Evolutionary conservation across 2,329 filamentous ascomycete genomes (phyloP), one percentile per base, ranked within the genome.

Genomic region (Orbilia javanica): DNA sequence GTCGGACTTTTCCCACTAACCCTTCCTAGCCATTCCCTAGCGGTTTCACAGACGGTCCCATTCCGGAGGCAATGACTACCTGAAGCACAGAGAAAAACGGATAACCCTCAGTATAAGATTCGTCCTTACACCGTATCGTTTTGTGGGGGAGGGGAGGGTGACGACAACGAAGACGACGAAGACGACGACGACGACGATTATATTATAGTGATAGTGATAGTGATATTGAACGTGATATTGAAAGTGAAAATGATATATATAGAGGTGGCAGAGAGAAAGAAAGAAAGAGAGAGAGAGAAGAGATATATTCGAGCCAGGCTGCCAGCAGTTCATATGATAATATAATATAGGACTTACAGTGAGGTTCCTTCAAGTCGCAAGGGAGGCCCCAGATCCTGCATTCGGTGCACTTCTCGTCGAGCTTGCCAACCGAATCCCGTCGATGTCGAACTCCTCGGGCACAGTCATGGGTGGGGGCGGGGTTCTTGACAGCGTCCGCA

Each of bases 331-430:
- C n/a, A 44, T 44, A 44, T 44, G n/a, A 13, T 44, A 20, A 44
- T 44, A 44, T 44, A 44, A 44, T 44, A 20, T 44, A 39, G 55
- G 66, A 71, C 74, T 78, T 72, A 78, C 74, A 78, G 27, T 72
- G 74, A 46, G 74, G 67, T 46, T 72, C 65, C 46, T 78, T 78
- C 63, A 72, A 53, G 34, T 78, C 74, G 46, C 74, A 78, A 55
- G 60, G 50, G 34, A 67, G 62, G 46, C 74, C 74, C 62, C 62
- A 68, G 22, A 67, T 50, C 44, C 74, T 67, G 60, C 74, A 78
- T 42, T 72, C 62, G 36, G 53, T 67, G 25, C 74, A 78, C 46
- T 78, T 78, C 22, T 78, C 74, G 36, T 78, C 74, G 31, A 78
- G 55, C 67, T 68, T 78, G 22, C 74, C 74, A 42, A 78, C 74